These are phyloP conservation scores for Kwoniella mangroviensis DNA, from an alignment of 768 basidiomycete genomes.

Conservation along the genomic window DNA sequence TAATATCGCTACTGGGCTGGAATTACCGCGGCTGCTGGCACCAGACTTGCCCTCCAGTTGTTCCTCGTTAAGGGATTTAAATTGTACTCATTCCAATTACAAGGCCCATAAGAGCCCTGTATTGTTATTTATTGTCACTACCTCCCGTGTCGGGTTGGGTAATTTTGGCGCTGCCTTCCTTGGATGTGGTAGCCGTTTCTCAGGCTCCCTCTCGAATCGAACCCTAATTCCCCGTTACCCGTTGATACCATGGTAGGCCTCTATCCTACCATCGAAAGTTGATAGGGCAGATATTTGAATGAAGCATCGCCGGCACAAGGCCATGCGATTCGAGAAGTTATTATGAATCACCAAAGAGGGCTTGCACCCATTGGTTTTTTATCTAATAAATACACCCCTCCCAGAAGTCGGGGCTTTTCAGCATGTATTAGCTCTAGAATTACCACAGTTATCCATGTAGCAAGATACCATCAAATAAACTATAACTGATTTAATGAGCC, in stretches of 20 bases:
- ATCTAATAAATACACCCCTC: constrained; percentile 74
- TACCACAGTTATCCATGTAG: constrained; percentile 81
- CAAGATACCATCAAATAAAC: constrained; percentile 77
- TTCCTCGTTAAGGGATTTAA: constrained; percentile 63
- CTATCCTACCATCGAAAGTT: constrained; percentile 76
- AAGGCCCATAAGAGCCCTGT: constrained; percentile 60
- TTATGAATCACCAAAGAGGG: constrained; percentile 70
- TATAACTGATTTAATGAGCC: constrained; percentile 84
- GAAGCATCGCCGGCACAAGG: constrained; percentile 74
- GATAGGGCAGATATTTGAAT: constrained; percentile 74
- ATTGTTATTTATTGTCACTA: constrained; percentile 62
- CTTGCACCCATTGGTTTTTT: constrained; percentile 64
- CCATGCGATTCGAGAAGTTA: constrained; percentile 75
- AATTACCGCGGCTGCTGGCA: constrained; percentile 59
- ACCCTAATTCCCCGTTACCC: constrained; percentile 65
- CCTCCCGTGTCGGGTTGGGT: constrained; percentile 56
- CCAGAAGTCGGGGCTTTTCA: constrained; percentile 71
- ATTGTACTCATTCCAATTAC: constrained; percentile 63
- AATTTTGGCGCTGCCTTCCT: constrained; percentile 5
- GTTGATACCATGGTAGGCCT: constrained; percentile 77
- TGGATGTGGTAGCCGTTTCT: constrained; percentile 11
- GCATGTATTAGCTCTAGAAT: constrained; percentile 79
- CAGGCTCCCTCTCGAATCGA: not conserved
- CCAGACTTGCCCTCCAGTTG: constrained; percentile 63
- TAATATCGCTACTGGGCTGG: constrained; percentile 60